Evolutionary conservation across 345 rosid genomes (phyloP).

Genomic region (Eucalyptus marginata): DNA sequence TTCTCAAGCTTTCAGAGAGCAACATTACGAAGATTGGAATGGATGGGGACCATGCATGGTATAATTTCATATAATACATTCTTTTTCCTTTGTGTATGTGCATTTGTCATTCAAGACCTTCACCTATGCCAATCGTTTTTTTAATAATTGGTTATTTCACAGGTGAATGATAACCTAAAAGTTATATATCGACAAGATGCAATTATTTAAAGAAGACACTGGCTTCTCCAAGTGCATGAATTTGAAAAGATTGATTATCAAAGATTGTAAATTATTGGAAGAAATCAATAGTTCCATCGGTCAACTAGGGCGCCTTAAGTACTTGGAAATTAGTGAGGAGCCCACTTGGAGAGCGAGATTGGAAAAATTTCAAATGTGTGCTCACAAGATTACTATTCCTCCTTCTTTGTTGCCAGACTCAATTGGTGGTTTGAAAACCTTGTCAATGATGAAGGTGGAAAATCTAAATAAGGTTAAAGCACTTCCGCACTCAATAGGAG

Average conservation of each 20-base stretch:
- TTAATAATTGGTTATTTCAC: neutral
- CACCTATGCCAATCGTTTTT: neutral
- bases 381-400: neutral
- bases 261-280: rapidly evolving
- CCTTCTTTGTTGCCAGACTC: neutral
- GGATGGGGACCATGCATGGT: neutral
- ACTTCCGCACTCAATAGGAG: neutral
- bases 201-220: neutral
- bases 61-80: neutral
- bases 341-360: too few species aligned
- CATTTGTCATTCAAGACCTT: neutral
- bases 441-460: neutral
- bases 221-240: neutral
- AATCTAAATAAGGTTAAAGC: rapidly evolving
- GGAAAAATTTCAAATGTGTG: too few species aligned
- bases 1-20: neutral
- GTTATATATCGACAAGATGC: neutral
- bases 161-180: neutral
- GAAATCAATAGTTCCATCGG: neutral
- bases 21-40: neutral
- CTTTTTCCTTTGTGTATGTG: too few species aligned
- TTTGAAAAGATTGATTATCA: neutral
- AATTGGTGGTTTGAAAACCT: neutral
- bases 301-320: neutral
- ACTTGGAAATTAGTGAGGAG: neutral